phyloP scores from a whole-genome alignment of 2,329 filamentous ascomycete genomes.

The Pyrenophora teres region DNA sequence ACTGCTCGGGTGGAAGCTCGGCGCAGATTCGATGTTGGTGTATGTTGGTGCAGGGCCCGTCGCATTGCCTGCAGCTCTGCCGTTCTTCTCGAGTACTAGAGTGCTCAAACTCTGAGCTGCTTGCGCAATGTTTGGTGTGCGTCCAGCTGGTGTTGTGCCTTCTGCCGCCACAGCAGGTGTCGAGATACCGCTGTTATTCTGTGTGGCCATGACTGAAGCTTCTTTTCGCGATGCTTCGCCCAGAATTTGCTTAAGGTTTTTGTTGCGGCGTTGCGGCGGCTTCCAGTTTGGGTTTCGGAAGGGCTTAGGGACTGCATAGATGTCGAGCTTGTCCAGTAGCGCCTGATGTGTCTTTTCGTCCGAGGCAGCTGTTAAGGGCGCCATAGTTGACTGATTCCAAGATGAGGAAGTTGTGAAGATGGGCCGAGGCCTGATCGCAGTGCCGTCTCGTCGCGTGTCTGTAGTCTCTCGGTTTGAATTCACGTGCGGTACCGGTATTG shows the following conservation, averaged over 20 bases:
- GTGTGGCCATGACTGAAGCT: slow-evolving; percentile 83
- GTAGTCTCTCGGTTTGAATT: neutral
- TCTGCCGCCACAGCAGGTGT: slow-evolving; percentile 59
- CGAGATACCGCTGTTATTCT: slow-evolving; percentile 77
- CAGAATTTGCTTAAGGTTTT: slow-evolving; percentile 96
- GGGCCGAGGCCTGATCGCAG: neutral
- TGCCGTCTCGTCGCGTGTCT: slow-evolving; percentile 6
- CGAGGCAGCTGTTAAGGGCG: slow-evolving; percentile 68
- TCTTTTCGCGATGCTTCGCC: slow-evolving; percentile 87
- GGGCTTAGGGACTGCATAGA: slow-evolving; percentile 80
- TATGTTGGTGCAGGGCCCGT: slow-evolving; percentile 77
- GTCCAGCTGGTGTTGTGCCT: slow-evolving; percentile 63
- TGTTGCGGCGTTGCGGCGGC: slow-evolving; percentile 93
- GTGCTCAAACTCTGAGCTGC: slow-evolving; percentile 85
- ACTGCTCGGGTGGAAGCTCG: slow-evolving; percentile 76
- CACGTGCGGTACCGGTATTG: neutral
- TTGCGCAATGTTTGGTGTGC: slow-evolving; percentile 76
- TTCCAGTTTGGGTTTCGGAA: slow-evolving; percentile 93
- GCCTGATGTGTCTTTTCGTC: slow-evolving; percentile 79
- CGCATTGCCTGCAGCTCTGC: slow-evolving; percentile 37
- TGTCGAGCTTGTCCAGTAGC: slow-evolving; percentile 89
- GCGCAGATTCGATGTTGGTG: slow-evolving; percentile 94
- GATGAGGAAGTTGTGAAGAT: neutral
- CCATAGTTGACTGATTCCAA: slow-evolving; percentile 48
- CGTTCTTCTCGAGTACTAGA: slow-evolving; percentile 83